Percentiles rank a stretch among this genome's conserved stretches.
phyloP scores from a whole-genome alignment of 257 asterid species.

The Solanum clarkiae region DNA sequence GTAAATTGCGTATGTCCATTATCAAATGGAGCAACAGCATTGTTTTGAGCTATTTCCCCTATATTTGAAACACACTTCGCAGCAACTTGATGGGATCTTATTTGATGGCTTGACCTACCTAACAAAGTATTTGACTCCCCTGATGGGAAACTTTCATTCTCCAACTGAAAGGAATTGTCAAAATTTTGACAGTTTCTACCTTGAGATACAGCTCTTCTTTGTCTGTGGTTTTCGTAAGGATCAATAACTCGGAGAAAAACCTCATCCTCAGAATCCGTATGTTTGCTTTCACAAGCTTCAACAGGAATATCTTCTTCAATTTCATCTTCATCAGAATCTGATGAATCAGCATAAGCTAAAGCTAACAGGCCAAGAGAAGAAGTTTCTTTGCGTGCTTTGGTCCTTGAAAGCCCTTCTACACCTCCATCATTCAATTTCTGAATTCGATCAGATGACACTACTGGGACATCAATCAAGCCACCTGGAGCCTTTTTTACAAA shows the following conservation, averaged over 20 bases:
- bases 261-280: conserved; percentile 16
- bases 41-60: conserved; percentile 18
- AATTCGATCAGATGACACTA: conserved; percentile 26
- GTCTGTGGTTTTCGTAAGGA: conserved; percentile 16
- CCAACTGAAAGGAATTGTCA: conserved; percentile 22
- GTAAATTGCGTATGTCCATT: conserved; percentile 17
- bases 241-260: conserved; percentile 10
- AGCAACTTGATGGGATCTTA: conserved; percentile 9
- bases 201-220: conserved; percentile 1
- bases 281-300: conserved; percentile 13
- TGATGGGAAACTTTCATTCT: conserved; percentile 13
- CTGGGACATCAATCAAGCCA: conserved; percentile 26
- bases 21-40: conserved; percentile 17
- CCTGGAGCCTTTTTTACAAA: conserved; percentile 20
- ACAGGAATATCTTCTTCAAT: conserved; percentile 27
- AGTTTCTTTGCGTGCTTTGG: conserved; percentile 24
- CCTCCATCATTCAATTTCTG: conserved; percentile 21
- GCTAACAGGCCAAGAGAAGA: conserved; percentile 88
- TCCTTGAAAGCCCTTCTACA: conserved; percentile 19
- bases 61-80: conserved; percentile 15
- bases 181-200: conserved; percentile 16
- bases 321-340: conserved; percentile 74
- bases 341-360: conserved; percentile 64
- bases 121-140: conserved; percentile 24
- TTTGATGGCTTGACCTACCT: conserved; percentile 27